Evolutionary conservation across 345 rosid genomes (phyloP), one percentile per base, ranked within the genome.

Genomic region (Syzygium jambos): DNA sequence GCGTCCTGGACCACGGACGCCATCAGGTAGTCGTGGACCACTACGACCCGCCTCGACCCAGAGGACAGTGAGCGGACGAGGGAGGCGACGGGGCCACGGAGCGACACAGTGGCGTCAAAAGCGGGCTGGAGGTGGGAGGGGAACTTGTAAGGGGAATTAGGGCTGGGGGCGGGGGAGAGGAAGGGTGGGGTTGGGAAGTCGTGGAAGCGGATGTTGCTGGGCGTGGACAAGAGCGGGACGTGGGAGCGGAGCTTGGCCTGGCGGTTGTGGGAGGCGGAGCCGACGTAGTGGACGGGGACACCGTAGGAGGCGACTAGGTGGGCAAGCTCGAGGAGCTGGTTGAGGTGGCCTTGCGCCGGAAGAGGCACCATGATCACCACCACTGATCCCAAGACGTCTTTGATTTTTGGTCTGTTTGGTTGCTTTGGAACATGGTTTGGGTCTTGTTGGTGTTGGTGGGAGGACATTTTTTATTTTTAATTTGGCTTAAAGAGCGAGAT

Each of bases 341-440:
- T 86, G 59, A 90, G 86, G 53, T 90, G 90, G 87, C 92, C 87
- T 78, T 88, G 90, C 46, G 87, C 88, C 19, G 89, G 88, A 19
- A 87, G 82, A 1, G 92, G 92, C 63, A 90, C 88, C 89, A 90
- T 86, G 21, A 90, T 65, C 41, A 87, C 89, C 22, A 7, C 59
- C 43, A 84, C 54, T 25, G 41, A 52, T 17, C 30, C 85, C 2
- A 27, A 16, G 85, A 43, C 85, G 41, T 52, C 29, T 25, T 52
- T 34, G 30, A 23, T 83, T 49, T 83, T 30, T 49, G 29, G 85
- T 4, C 56, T 17, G 54, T 52, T 52, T 52, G 19, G 54, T 14
- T 52, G 54, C 6, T 13, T 15, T 30, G 38, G 83, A 30, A 38
- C 83, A 49, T 77, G 54, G 54, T 21, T 52, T 4, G 63, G 63